Conservation (phyloP, 805 yeast species). For the Debaryomyces tyrocola region DNA sequence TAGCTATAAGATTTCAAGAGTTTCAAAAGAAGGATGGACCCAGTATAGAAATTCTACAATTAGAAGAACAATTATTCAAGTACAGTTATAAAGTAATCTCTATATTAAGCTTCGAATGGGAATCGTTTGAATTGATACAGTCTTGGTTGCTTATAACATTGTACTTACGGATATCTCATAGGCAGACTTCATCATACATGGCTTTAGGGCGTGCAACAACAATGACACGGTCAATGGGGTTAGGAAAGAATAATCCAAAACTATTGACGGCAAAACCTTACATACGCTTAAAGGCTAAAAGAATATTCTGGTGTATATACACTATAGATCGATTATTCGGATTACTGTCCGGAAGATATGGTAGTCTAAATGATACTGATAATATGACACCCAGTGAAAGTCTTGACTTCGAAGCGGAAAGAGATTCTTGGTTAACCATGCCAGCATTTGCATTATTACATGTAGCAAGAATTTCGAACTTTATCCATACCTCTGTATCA, state of each 20-base stretch:
- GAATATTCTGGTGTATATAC: slow-evolving; percentile 57
- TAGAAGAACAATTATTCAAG: slow-evolving; percentile 36
- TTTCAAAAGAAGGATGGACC: slow-evolving; percentile 31
- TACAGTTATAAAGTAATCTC: slow-evolving; percentile 31
- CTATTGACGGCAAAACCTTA: slow-evolving; percentile 28
- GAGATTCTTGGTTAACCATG: slow-evolving; percentile 51
- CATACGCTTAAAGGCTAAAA: slow-evolving; percentile 47
- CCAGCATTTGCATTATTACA: slow-evolving; percentile 49
- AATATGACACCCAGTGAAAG: slow-evolving; percentile 33
- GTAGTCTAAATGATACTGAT: slow-evolving; percentile 36
- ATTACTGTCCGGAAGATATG: slow-evolving; percentile 51
- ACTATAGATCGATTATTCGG: slow-evolving; percentile 54
- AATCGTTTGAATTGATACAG: slow-evolving; percentile 42
- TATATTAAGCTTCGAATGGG: slow-evolving; percentile 42
- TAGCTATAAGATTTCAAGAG: slow-evolving; percentile 53
- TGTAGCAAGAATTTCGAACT: slow-evolving; percentile 39
- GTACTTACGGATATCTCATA: slow-evolving; percentile 36
- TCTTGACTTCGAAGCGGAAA: slow-evolving; percentile 26
- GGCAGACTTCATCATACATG: slow-evolving; percentile 35
- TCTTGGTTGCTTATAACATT: slow-evolving; percentile 38
- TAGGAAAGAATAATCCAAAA: slow-evolving; percentile 20
- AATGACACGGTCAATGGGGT: slow-evolving; percentile 41
- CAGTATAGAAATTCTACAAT: slow-evolving; percentile 19
- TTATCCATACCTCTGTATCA: slow-evolving; percentile 28
- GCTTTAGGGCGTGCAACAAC: slow-evolving; percentile 35